phyloP scores from a whole-genome alignment of 1,139 yeast genomes.

The Petasospora fabianii region DNA sequence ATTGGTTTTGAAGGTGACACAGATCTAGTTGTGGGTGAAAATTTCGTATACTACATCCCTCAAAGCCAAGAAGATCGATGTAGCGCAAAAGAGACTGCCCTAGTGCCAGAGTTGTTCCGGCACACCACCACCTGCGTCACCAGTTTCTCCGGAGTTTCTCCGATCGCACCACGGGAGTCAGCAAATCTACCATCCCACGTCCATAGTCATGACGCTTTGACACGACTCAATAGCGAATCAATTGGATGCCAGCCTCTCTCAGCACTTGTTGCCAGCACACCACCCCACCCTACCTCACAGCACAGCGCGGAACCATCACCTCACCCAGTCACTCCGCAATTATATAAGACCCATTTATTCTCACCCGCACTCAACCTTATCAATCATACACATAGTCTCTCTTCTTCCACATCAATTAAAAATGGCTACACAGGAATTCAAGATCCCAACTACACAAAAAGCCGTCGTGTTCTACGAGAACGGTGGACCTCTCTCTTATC shows the following conservation, averaged over 20 bases:
- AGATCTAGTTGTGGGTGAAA: no score
- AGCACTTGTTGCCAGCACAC: no score
- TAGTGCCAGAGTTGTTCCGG: slow-evolving; percentile 1
- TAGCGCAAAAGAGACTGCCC: no score
- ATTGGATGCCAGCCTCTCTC: no score
- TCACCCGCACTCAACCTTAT: not conserved
- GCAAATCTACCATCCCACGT: not conserved
- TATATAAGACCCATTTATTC: no score
- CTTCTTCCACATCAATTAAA: slow-evolving; percentile 3
- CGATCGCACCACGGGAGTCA: not conserved
- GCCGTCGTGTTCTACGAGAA: slow-evolving; percentile 66
- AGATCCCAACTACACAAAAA: slow-evolving; percentile 62
- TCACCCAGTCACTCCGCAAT: no score
- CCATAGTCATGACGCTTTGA: not conserved
- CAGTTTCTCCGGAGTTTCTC: slow-evolving; percentile 2
- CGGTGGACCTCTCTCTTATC: slow-evolving; percentile 62
- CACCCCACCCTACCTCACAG: no score
- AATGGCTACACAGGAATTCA: not conserved
- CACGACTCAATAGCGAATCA: no score
- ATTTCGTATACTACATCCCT: no score
- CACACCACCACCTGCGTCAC: not conserved
- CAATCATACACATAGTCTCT: not conserved
- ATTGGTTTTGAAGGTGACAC: no score
- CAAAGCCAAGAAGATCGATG: no score
- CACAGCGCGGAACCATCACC: no score